Percentiles rank a stretch among this genome's conserved stretches.
Conservation (phyloP, 129 eudicot genomes). For the Oenanthe sinensis region DNA sequence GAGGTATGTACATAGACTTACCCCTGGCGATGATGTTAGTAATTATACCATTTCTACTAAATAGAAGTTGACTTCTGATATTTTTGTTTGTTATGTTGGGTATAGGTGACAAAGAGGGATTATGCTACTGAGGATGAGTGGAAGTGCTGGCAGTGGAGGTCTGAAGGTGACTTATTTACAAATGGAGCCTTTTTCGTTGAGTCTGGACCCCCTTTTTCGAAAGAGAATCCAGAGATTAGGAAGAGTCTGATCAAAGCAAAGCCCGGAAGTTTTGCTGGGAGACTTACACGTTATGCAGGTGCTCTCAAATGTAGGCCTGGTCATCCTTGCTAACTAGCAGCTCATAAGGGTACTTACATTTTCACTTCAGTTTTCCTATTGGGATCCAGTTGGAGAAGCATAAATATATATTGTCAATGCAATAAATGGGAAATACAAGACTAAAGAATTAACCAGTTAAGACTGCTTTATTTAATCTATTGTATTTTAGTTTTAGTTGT, state of each 20-base stretch:
- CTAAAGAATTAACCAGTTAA: neutral
- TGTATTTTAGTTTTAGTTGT: neutral
- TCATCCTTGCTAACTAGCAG: slow-evolving; percentile 33
- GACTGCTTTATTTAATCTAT: neutral
- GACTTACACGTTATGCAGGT: slow-evolving; percentile 58
- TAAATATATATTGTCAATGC: neutral
- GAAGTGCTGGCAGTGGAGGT: slow-evolving; percentile 79
- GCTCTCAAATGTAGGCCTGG: slow-evolving; percentile 27
- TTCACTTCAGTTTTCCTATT: neutral
- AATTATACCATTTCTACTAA: neutral
- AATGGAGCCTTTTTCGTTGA: slow-evolving; percentile 66
- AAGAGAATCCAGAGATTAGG: slow-evolving; percentile 10
- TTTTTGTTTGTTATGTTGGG: neutral
- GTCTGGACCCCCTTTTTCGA: slow-evolving; percentile 38
- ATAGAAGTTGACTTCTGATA: neutral
- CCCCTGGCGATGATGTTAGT: neutral
- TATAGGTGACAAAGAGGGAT: slow-evolving; percentile 55
- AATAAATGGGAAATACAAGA: neutral
- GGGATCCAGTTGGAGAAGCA: neutral
- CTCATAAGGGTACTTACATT: neutral
- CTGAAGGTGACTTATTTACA: slow-evolving; percentile 48
- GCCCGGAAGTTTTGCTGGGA: slow-evolving; percentile 45
- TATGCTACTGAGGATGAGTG: slow-evolving; percentile 35
- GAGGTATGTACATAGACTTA: slow-evolving; percentile 32
- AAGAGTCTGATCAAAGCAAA: slow-evolving; percentile 35